A percentile compares a stretch with the other conserved stretches of the same genome.
These are phyloP conservation scores for Lonicera japonica DNA, from an alignment of 129 eudicot genomes.

Conservation along the genomic window DNA sequence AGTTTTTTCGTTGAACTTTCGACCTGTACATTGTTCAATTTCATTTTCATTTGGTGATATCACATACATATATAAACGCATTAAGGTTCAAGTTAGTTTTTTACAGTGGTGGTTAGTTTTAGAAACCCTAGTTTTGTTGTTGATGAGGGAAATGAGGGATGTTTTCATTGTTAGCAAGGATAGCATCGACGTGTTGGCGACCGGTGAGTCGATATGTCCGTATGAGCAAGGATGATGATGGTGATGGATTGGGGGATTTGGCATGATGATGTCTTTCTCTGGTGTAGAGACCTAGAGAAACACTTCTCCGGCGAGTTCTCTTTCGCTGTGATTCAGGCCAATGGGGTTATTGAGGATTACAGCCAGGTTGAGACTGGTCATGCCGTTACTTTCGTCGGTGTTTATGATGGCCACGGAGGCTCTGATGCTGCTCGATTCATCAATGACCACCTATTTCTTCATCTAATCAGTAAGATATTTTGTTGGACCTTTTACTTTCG, in stretches of 20 bases:
- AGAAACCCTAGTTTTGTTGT: too few relatives aligned
- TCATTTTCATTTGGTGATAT: too few relatives aligned
- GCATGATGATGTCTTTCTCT: conserved; percentile 21
- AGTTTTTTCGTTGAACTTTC: too few relatives aligned
- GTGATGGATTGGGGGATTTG: background rate
- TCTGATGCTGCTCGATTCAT: conserved; percentile 25
- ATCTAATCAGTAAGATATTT: conserved; percentile 20
- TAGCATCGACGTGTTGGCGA: background rate
- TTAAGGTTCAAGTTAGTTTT: too few relatives aligned
- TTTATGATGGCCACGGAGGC: conserved; percentile 60
- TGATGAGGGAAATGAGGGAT: background rate
- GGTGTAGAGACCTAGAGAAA: conserved; percentile 34
- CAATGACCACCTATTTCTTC: conserved; percentile 16
- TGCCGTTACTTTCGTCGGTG: conserved; percentile 33
- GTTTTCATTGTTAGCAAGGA: background rate
- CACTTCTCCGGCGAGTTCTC: conserved; percentile 39
- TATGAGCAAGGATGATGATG: conserved; percentile 6
- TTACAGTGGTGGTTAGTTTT: too few relatives aligned
- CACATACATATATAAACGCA: too few relatives aligned
- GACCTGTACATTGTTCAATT: too few relatives aligned
- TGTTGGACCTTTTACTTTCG: background rate
- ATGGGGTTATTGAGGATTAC: conserved; percentile 29
- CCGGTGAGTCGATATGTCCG: background rate
- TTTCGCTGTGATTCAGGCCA: conserved; percentile 37
- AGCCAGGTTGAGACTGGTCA: conserved; percentile 35